Percentiles rank a stretch among this genome's conserved stretches.
phyloP scores from a whole-genome alignment of 306 rosid species.

The Rubus idaeus region DNA sequence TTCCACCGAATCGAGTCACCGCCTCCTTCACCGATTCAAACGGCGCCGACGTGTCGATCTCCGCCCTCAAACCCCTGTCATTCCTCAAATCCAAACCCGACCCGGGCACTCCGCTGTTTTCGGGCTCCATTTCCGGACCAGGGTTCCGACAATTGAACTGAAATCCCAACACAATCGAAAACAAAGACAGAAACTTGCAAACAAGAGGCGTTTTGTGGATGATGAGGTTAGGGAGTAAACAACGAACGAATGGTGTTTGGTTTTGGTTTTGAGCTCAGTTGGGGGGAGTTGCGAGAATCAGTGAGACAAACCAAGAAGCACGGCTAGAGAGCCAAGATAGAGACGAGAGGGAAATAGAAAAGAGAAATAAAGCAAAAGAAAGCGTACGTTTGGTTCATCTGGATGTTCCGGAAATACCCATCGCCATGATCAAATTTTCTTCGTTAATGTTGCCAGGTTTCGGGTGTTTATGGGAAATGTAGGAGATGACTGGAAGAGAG shows the following conservation, averaged over 20 bases:
- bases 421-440: not conserved
- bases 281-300: not conserved
- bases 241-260: constrained; percentile 6
- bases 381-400: not conserved
- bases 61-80: constrained; percentile 39
- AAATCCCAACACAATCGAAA: constrained; percentile 3
- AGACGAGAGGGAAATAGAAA: not conserved
- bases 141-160: not conserved
- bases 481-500: not conserved
- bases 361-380: not conserved
- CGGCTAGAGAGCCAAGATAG: constrained; percentile 2
- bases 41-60: constrained; percentile 81
- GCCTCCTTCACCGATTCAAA: constrained; percentile 87
- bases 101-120: not conserved
- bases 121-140: constrained; percentile 18
- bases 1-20: constrained; percentile 62
- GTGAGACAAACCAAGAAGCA: constrained; percentile 10
- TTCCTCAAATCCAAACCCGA: not conserved
- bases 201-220: not conserved
- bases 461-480: not conserved
- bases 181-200: not conserved
- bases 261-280: not conserved
- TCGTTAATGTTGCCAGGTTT: not conserved
- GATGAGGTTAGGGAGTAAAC: not conserved
- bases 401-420: not conserved